These are phyloP conservation scores for Trichosanthes truncata DNA, from an alignment of 306 rosid species.

Conservation along the genomic window DNA sequence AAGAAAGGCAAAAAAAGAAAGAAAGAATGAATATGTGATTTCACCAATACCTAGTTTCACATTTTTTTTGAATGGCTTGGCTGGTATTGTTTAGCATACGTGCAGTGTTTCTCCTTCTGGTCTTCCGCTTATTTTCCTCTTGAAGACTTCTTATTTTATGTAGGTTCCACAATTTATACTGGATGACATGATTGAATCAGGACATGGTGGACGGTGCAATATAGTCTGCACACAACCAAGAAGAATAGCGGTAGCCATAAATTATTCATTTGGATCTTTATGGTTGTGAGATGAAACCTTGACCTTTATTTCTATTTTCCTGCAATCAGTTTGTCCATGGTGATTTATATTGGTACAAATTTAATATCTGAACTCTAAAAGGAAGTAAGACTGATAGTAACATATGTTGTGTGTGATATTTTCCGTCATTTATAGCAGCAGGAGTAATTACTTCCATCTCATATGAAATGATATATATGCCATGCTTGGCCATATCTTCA, in stretches of 20 bases:
- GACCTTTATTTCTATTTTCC: neutral
- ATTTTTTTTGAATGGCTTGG: neutral
- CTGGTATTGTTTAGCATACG: neutral
- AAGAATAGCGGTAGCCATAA: slow-evolving; percentile 78
- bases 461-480: neutral
- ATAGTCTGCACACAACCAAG: slow-evolving; percentile 96
- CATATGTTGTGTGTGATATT: neutral
- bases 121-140: neutral
- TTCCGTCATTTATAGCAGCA: neutral
- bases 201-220: slow-evolving; percentile 64
- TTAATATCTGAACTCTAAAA: neutral
- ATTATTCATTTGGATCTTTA: neutral
- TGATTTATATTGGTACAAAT: neutral
- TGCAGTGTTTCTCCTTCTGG: neutral
- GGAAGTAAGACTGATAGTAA: neutral
- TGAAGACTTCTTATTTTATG: slow-evolving; percentile 12
- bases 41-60: neutral
- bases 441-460: neutral
- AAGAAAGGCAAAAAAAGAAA: neutral
- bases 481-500: neutral
- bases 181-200: slow-evolving; percentile 86
- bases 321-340: neutral
- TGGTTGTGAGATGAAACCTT: neutral
- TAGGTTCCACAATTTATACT: slow-evolving; percentile 92
- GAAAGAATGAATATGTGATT: neutral